phyloP scores from a whole-genome alignment of 2,329 filamentous ascomycete genomes.

The Celoporthe dispersa region DNA sequence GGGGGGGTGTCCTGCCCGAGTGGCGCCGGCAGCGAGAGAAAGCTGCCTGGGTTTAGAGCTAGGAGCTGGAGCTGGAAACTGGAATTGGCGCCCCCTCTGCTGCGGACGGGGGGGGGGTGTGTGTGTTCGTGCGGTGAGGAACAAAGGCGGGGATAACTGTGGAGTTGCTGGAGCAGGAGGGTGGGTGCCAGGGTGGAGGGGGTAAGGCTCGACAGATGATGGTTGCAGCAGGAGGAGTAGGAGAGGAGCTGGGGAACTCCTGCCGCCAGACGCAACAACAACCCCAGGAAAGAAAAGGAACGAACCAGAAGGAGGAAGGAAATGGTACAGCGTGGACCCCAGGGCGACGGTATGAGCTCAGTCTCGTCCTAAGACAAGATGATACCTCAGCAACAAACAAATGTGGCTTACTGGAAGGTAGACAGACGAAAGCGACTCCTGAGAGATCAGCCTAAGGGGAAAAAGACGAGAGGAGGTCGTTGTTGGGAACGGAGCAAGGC shows the following conservation, averaged over 20 bases:
- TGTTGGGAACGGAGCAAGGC: constrained; percentile 6
- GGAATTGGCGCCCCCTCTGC: background rate
- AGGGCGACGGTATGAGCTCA: constrained; percentile 2
- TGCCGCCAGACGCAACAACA: background rate
- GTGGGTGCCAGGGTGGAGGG: constrained; percentile 3
- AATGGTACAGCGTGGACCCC: background rate
- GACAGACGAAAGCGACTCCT: constrained; percentile 10
- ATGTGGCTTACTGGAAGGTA: constrained; percentile 5
- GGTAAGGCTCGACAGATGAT: background rate
- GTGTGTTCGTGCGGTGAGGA: constrained; percentile 8
- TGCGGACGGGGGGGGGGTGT: background rate
- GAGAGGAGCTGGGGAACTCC: background rate
- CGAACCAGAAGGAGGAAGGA: background rate
- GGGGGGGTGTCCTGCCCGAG: background rate
- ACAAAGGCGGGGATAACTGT: constrained; percentile 2
- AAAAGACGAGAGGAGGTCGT: background rate
- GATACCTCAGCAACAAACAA: constrained; percentile 3
- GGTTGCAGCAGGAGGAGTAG: background rate
- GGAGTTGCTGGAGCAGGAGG: constrained; percentile 5
- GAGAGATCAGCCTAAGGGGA: background rate
- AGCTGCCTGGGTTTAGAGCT: background rate
- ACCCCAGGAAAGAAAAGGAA: background rate
- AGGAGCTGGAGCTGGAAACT: background rate
- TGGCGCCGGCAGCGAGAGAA: background rate
- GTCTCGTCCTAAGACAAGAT: constrained; percentile 11